Evolutionary conservation across 2,329 filamentous ascomycete genomes (phyloP), one percentile per base, ranked within the genome.

Genomic region (Tolypocladium guangdongense): DNA sequence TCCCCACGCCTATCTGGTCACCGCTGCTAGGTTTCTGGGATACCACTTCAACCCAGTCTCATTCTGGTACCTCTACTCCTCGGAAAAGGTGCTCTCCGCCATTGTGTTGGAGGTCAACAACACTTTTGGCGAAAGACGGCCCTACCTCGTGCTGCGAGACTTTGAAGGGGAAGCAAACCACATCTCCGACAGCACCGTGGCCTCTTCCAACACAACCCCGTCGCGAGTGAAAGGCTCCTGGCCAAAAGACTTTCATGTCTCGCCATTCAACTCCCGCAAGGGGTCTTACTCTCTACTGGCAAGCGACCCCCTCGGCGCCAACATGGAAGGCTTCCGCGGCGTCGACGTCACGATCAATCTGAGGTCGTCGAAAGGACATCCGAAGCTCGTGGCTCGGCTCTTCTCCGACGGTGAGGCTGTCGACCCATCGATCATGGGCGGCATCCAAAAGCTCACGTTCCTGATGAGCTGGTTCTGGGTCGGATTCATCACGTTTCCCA

Each of bases 101-200:
- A 82, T 89, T 68, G 74, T 91, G 1, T 63, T 88, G 1, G 87
- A 91, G 64, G 84, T 90, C 47, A 88, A 88, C 67, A 90, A 90
- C 60, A 88, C 85, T 0, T 90, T 88, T 62, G 84, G 81, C 49
- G 87, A 90, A 66, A 75, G 84, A 50, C 78, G 84, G 4, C 57
- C 62, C 8, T 69, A 68, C 51, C 52, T 70, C 2, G 57, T 67
- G 7, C 51, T 56, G 16, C 60, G 60, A 52, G 62, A 67, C 46
- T 63, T 63, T 22, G 58, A 60, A 20, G 52, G 61, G 3, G 59
- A 64, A 41, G 54, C 52, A 12, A 56, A 57, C 27, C 52, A 51
- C 10, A 50, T 63, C 14, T 48, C 47, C 8, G 38, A 55, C 4
- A 16, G 35, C 20, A 16, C 32, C 7, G 3, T 45, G 1, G 35